These are phyloP conservation scores for Crataegus laevigata DNA, from an alignment of 306 rosid genomes.

Conservation along the genomic window DNA sequence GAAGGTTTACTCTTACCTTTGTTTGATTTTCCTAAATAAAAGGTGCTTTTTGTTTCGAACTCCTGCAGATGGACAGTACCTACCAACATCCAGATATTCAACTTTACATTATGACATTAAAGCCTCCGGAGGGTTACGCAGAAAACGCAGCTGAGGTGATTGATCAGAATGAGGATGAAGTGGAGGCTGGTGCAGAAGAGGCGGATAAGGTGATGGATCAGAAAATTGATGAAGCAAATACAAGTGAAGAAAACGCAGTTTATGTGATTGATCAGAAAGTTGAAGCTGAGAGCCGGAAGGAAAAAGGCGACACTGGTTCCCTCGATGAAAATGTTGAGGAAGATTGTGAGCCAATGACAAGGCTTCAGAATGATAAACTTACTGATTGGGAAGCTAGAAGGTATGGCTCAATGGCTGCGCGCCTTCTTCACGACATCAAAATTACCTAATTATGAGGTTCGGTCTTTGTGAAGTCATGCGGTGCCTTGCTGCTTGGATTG, in stretches of 20 bases:
- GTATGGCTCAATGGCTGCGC: constrained; percentile 78
- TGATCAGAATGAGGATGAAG: constrained; percentile 27
- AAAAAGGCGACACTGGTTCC: constrained; percentile 11
- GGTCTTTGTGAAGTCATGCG: background rate
- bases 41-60: background rate
- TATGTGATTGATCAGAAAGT: constrained; percentile 20
- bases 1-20: background rate
- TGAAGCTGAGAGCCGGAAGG: constrained; percentile 4
- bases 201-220: background rate
- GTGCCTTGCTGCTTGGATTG: background rate
- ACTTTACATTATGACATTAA: constrained; percentile 58
- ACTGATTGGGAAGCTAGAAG: constrained; percentile 87
- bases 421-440: constrained; percentile 68
- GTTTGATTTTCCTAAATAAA: background rate
- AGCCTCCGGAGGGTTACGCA: constrained; percentile 23
- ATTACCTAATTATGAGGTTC: constrained; percentile 29
- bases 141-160: constrained; percentile 15
- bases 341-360: constrained; percentile 18
- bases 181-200: background rate
- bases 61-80: constrained; percentile 77
- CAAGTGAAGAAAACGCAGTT: constrained; percentile 16
- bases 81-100: constrained; percentile 91
- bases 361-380: constrained; percentile 30
- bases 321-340: constrained; percentile 30
- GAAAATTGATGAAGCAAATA: constrained; percentile 15